Percentiles rank a stretch among this genome's conserved stretches.
phyloP scores from a whole-genome alignment of 2,329 filamentous ascomycete species.

The Fusarium fujikuroi region DNA sequence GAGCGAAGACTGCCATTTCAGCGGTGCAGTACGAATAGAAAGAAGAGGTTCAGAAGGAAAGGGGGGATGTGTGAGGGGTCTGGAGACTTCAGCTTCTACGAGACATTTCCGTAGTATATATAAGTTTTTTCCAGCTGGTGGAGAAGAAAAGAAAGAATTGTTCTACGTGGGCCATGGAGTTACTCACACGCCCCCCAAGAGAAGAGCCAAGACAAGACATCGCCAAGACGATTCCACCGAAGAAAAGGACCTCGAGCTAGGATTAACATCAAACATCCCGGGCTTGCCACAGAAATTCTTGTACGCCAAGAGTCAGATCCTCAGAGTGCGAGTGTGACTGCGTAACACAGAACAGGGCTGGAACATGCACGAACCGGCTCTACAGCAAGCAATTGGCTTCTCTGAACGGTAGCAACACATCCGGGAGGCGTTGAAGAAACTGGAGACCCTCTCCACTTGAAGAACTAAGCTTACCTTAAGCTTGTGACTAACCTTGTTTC shows the following conservation, averaged over 20 bases:
- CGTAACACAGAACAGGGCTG: not conserved
- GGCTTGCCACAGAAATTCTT: slow-evolving; percentile 22
- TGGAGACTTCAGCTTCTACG: slow-evolving; percentile 10
- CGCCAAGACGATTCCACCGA: slow-evolving; percentile 20
- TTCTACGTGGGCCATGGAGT: not conserved
- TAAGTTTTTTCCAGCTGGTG: slow-evolving; percentile 1
- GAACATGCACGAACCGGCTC: not conserved
- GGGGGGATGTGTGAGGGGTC: slow-evolving; percentile 2
- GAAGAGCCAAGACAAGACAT: slow-evolving; percentile 11
- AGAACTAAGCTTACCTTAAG: not conserved
- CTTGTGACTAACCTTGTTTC: slow-evolving; percentile 2
- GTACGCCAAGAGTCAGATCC: slow-evolving; percentile 37
- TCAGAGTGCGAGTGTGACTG: slow-evolving; percentile 1
- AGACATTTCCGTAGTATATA: slow-evolving; percentile 24
- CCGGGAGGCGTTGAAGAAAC: not conserved
- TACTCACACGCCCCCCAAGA: slow-evolving; percentile 17
- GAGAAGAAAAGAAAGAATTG: slow-evolving; percentile 2
- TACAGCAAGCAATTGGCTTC: not conserved
- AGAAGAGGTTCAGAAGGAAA: not conserved
- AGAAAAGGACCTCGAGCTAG: not conserved
- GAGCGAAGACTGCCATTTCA: slow-evolving; percentile 48
- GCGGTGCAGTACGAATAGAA: not conserved
- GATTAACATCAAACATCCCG: not conserved
- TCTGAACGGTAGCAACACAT: not conserved
- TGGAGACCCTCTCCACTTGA: not conserved